phyloP scores from a whole-genome alignment of 1,284 basidiomycete species.

The Sanguinoderma infundibulare region DNA sequence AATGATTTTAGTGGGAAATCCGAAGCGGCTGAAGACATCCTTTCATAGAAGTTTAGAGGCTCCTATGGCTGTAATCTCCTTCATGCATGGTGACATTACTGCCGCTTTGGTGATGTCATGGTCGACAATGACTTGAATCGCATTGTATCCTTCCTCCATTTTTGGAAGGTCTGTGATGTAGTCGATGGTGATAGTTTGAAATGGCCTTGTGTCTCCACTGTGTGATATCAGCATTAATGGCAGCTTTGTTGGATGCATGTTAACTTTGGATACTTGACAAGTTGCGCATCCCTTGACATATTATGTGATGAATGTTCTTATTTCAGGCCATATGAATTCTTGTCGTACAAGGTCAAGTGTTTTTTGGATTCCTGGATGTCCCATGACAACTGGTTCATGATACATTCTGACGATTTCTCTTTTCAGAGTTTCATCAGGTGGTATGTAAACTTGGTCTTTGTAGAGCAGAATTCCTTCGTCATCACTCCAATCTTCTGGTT shows the following conservation, averaged over 20 bases:
- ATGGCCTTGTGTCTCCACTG: too few species aligned
- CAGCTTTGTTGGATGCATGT: not conserved
- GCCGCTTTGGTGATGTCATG: too few species aligned
- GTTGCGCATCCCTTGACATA: slow-evolving; percentile 44
- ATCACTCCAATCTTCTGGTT: not conserved
- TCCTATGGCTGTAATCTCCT: too few species aligned
- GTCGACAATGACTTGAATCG: too few species aligned
- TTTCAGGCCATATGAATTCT: slow-evolving; percentile 40
- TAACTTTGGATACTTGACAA: slow-evolving; percentile 43
- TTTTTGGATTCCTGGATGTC: slow-evolving; percentile 9
- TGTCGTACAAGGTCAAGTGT: slow-evolving; percentile 1
- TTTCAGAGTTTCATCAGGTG: not conserved
- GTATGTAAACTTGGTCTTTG: not conserved
- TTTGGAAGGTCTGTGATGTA: too few species aligned
- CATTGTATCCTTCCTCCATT: too few species aligned
- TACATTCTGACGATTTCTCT: not conserved
- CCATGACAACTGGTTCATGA: slow-evolving; percentile 2
- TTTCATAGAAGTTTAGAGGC: too few species aligned
- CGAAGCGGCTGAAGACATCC: too few species aligned
- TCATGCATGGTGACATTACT: too few species aligned
- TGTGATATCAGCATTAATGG: too few species aligned
- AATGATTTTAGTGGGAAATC: too few species aligned
- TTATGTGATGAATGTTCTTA: slow-evolving; percentile 31
- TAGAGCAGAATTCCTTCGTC: not conserved
- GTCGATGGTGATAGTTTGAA: too few species aligned